phyloP scores from a whole-genome alignment of 768 basidiomycete genomes.

The Boletus speciosus region DNA sequence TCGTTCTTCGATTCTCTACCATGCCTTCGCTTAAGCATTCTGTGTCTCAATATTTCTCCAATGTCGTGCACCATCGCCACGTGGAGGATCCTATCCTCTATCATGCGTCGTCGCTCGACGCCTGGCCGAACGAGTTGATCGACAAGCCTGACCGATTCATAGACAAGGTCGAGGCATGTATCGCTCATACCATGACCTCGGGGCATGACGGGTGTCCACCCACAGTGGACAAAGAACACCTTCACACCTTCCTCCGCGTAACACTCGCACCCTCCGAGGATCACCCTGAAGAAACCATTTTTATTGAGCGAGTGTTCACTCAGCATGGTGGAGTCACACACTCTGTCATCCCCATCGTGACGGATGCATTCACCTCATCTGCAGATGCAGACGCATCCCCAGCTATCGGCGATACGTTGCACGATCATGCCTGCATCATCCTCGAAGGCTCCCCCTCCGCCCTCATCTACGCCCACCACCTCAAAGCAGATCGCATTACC shows the following conservation, averaged over 20 bases:
- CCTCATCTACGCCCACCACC: conserved; percentile 2
- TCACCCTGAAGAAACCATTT: conserved; percentile 4
- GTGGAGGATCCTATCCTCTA: not conserved
- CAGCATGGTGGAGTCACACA: not conserved
- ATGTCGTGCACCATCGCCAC: conserved; percentile 5
- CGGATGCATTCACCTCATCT: not conserved
- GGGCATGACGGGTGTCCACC: not conserved
- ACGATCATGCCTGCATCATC: conserved; percentile 16
- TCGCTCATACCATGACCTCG: conserved; percentile 3
- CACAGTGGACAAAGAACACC: conserved; percentile 3
- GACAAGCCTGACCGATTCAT: conserved; percentile 7
- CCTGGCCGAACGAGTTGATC: conserved; percentile 4
- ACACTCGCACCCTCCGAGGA: conserved; percentile 2
- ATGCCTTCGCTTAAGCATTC: conserved; percentile 1
- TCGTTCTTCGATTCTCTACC: not conserved
- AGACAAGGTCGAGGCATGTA: conserved; percentile 4
- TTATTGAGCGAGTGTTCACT: conserved; percentile 9
- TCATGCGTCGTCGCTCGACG: conserved; percentile 8
- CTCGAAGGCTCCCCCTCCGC: conserved; percentile 1
- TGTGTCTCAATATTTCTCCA: conserved; percentile 8
- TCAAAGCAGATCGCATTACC: not conserved
- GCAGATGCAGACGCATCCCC: not conserved
- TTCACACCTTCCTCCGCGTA: conserved; percentile 8
- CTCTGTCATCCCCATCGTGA: conserved; percentile 5
- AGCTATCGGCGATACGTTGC: not conserved